These are phyloP conservation scores for Microstegium vimineum DNA, from an alignment of 176 grass and related monocot genomes.

Conservation along the genomic window DNA sequence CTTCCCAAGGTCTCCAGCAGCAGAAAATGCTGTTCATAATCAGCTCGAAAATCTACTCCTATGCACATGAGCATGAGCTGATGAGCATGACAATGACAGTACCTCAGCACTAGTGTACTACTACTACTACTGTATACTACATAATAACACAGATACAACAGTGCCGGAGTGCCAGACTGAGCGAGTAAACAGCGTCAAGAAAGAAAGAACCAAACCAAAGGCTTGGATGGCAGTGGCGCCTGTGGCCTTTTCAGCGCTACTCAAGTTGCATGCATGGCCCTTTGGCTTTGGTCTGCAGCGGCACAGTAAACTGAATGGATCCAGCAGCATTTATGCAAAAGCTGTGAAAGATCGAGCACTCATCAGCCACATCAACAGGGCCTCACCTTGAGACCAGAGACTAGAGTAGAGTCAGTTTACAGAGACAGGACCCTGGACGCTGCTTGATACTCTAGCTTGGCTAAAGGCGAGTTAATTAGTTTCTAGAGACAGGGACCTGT, in stretches of 20 bases:
- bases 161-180: not conserved
- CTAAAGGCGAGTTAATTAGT: no score
- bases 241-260: not conserved
- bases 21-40: not conserved
- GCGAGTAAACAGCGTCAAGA: slow-evolving; percentile 14
- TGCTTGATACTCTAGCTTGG: no score
- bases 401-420: no score
- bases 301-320: slow-evolving; percentile 40
- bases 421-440: no score
- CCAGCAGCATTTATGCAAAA: slow-evolving; percentile 35
- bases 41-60: slow-evolving; percentile 5
- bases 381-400: not conserved
- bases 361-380: not conserved
- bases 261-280: slow-evolving; percentile 3
- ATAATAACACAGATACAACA: not conserved
- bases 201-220: not conserved
- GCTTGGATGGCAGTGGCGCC: not conserved
- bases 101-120: not conserved
- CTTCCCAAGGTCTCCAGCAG: not conserved
- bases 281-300: not conserved
- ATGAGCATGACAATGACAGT: not conserved
- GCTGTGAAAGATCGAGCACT: slow-evolving; percentile 28
- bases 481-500: no score
- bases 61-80: not conserved
- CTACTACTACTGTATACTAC: no score